A percentile compares a stretch with the other conserved stretches of the same genome.
These are phyloP conservation scores for Ophioceras dolichostomum DNA, from an alignment of 2,329 filamentous ascomycete species.

Conservation along the genomic window DNA sequence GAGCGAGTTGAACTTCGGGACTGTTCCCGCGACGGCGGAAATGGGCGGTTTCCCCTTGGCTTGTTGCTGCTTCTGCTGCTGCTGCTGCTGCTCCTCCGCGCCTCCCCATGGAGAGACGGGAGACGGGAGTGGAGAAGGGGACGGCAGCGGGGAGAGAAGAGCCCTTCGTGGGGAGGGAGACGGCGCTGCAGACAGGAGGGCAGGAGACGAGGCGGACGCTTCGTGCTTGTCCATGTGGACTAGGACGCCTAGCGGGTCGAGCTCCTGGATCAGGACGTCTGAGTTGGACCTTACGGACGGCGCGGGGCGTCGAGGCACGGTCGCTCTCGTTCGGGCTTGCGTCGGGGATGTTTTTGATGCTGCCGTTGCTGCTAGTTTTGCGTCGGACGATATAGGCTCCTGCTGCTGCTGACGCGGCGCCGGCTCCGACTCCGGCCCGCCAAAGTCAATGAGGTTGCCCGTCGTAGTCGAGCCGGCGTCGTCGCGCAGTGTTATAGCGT, in stretches of 20 bases:
- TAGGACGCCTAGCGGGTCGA: slow-evolving; percentile 1
- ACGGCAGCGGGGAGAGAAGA: too few species aligned
- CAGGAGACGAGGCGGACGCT: too few species aligned
- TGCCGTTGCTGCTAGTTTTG: too few species aligned
- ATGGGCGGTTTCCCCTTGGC: neutral
- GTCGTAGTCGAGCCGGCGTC: slow-evolving; percentile 14
- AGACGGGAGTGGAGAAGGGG: too few species aligned
- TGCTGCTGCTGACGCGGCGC: slow-evolving; percentile 4
- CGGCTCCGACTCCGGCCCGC: slow-evolving; percentile 18
- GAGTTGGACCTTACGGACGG: neutral
- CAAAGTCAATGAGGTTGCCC: slow-evolving; percentile 29
- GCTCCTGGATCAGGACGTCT: neutral
- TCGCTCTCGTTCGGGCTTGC: too few species aligned
- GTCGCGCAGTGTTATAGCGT: too few species aligned
- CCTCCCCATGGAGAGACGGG: too few species aligned
- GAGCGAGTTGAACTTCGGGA: neutral
- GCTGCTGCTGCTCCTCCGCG: too few species aligned
- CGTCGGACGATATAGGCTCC: too few species aligned
- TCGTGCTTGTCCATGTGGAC: neutral
- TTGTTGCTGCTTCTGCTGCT: neutral
- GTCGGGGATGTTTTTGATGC: too few species aligned
- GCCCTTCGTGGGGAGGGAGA: too few species aligned
- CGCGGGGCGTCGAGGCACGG: neutral
- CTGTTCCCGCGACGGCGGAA: neutral
- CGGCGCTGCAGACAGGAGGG: too few species aligned